phyloP scores from a whole-genome alignment of 352 stramenopile species.

The Pythium brassicae region DNA sequence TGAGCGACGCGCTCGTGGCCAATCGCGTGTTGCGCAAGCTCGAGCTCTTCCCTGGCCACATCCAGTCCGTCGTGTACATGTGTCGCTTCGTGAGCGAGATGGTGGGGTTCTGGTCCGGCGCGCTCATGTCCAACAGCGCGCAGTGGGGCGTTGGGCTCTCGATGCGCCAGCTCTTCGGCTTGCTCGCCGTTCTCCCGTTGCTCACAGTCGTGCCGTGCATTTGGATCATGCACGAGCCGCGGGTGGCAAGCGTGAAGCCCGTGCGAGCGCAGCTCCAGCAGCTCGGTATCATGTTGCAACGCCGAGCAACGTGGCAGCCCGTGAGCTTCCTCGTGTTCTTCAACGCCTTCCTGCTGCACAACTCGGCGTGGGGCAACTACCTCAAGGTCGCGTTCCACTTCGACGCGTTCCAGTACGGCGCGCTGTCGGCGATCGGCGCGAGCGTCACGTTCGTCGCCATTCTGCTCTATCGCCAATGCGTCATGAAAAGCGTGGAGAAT shows the following conservation, averaged over 20 bases:
- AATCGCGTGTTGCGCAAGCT: conserved; percentile 48
- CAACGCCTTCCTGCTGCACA: conserved; percentile 63
- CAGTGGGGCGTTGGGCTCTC: conserved; percentile 52
- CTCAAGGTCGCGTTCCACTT: conserved; percentile 68
- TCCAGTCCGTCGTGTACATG: conserved; percentile 72
- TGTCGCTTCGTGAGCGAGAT: conserved; percentile 79
- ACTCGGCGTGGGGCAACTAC: conserved; percentile 80
- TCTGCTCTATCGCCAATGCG: conserved; percentile 43
- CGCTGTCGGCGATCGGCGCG: conserved; percentile 59
- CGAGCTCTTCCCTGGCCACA: conserved; percentile 30
- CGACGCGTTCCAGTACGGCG: conserved; percentile 74
- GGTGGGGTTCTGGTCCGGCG: conserved; percentile 65
- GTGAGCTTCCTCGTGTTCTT: conserved; percentile 64
- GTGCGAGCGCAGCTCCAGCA: conserved; percentile 29
- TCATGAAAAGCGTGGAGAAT: conserved; percentile 32
- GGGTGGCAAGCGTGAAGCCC: conserved; percentile 18
- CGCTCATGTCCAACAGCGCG: conserved; percentile 49
- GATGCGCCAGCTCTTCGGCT: conserved; percentile 59
- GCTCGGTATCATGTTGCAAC: conserved; percentile 64
- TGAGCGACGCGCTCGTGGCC: conserved; percentile 69
- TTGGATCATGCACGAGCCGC: conserved; percentile 52
- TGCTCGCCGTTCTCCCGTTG: conserved; percentile 57
- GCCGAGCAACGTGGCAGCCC: conserved; percentile 70
- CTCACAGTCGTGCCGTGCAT: conserved; percentile 53
- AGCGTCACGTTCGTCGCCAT: conserved; percentile 64